Conservation (phyloP, 768 basidiomycete species). For the Suillus placidus region DNA sequence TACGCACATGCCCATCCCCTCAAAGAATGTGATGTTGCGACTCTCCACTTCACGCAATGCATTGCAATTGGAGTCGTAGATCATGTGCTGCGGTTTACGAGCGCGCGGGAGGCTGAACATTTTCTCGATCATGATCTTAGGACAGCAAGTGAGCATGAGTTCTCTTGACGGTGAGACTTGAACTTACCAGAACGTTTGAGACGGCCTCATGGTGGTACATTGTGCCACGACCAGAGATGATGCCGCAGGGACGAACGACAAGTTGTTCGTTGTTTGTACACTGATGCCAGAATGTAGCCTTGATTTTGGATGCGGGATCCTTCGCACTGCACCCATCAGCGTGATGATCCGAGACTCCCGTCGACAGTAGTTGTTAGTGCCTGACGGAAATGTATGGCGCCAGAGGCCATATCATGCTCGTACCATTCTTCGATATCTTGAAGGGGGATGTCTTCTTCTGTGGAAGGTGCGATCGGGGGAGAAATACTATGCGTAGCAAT, state of each 20-base stretch:
- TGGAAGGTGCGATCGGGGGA: too few species aligned
- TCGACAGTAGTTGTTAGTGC: too few species aligned
- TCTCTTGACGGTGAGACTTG: too few species aligned
- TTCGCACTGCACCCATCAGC: too few species aligned
- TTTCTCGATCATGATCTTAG: background rate
- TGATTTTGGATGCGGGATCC: conserved; percentile 6
- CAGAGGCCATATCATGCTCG: too few species aligned
- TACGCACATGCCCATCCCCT: conserved; percentile 32
- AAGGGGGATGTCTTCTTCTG: too few species aligned
- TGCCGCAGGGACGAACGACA: conserved; percentile 36
- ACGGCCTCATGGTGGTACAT: conserved; percentile 12
- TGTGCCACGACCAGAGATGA: conserved; percentile 30
- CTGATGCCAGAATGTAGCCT: conserved; percentile 31
- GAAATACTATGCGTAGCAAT: too few species aligned
- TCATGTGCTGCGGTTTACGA: conserved; percentile 9
- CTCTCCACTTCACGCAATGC: conserved; percentile 23
- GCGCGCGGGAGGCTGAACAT: background rate
- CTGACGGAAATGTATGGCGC: too few species aligned
- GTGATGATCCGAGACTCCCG: conserved; percentile 21
- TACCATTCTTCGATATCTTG: too few species aligned
- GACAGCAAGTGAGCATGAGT: too few species aligned
- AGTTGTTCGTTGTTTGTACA: conserved; percentile 41
- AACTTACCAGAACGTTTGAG: conserved; percentile 22
- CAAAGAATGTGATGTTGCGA: conserved; percentile 13
- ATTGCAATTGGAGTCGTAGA: conserved; percentile 29